Evolutionary conservation across 495 filamentous ascomycete species (phyloP).

Genomic region (Podospora pseudoanserina): DNA sequence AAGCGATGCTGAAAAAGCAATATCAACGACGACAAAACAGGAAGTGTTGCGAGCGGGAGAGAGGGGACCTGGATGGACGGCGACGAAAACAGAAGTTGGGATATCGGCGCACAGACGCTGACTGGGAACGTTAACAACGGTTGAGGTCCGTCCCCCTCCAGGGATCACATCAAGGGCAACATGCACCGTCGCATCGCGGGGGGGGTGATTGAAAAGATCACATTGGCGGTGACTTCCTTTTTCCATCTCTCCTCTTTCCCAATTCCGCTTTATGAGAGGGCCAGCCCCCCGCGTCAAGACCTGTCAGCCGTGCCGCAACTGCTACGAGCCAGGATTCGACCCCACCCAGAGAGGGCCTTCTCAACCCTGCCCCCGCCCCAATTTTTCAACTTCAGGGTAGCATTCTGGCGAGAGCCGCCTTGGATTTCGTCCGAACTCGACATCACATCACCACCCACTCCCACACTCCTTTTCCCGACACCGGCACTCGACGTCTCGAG

Average conservation of each 20-base stretch:
- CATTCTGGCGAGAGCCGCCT: neutral
- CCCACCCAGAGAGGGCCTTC: neutral
- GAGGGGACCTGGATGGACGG: neutral
- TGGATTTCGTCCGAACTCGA: neutral
- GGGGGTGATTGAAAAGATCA: neutral
- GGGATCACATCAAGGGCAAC: neutral
- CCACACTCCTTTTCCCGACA: neutral
- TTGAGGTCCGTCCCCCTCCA: neutral
- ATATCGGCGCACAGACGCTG: slow-evolving; percentile 1
- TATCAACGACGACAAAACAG: neutral
- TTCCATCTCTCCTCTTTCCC: neutral
- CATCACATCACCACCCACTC: neutral
- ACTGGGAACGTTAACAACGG: neutral
- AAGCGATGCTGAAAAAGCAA: neutral
- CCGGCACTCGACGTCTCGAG: neutral
- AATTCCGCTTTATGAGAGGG: neutral
- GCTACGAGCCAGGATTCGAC: neutral
- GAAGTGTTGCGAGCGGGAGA: neutral
- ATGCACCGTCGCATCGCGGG: neutral
- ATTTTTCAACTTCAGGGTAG: neutral
- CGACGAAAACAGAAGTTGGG: slow-evolving; percentile 1
- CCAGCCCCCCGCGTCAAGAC: neutral
- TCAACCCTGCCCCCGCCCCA: neutral
- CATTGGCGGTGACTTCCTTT: slow-evolving; percentile 1
- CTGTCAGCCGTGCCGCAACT: neutral